Conservation (phyloP, 1,139 yeast species). For the Debaryomycetaceae sp. region DNA sequence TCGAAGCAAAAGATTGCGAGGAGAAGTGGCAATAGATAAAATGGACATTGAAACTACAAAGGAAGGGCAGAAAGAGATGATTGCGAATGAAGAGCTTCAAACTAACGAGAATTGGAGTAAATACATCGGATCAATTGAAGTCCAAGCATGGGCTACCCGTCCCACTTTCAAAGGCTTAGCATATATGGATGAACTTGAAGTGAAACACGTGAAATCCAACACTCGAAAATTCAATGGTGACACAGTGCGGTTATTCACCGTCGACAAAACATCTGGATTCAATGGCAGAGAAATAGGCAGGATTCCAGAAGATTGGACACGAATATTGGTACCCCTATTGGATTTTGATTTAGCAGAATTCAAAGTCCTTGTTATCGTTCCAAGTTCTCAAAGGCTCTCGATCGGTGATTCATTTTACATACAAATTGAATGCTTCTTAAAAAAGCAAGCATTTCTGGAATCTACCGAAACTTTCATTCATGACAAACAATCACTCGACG, state of each 20-base stretch:
- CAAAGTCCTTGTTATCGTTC: slow-evolving; percentile 58
- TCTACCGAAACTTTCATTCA: background rate
- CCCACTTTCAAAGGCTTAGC: slow-evolving; percentile 56
- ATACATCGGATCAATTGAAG: slow-evolving; percentile 68
- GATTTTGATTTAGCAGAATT: slow-evolving; percentile 56
- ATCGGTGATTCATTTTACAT: slow-evolving; percentile 72
- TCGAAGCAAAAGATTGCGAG: background rate
- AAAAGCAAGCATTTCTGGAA: slow-evolving; percentile 47
- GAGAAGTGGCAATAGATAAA: background rate
- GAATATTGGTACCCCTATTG: slow-evolving; percentile 63
- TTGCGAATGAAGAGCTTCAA: background rate
- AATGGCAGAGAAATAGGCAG: slow-evolving; percentile 67
- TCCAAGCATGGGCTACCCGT: slow-evolving; percentile 81
- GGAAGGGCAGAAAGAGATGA: background rate
- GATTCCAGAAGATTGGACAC: slow-evolving; percentile 67
- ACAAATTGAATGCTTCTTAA: slow-evolving; percentile 60
- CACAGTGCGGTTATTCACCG: slow-evolving; percentile 30
- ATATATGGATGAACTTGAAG: slow-evolving; percentile 46
- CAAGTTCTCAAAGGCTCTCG: slow-evolving; percentile 51
- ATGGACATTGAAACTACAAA: background rate
- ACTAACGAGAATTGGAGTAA: slow-evolving; percentile 19
- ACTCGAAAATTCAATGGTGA: slow-evolving; percentile 24
- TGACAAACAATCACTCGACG: slow-evolving; percentile 3
- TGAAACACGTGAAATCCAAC: slow-evolving; percentile 23
- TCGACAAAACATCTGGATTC: slow-evolving; percentile 15